Conservation (phyloP, 2,329 filamentous ascomycete genomes). For the Metarhizium humberi region DNA sequence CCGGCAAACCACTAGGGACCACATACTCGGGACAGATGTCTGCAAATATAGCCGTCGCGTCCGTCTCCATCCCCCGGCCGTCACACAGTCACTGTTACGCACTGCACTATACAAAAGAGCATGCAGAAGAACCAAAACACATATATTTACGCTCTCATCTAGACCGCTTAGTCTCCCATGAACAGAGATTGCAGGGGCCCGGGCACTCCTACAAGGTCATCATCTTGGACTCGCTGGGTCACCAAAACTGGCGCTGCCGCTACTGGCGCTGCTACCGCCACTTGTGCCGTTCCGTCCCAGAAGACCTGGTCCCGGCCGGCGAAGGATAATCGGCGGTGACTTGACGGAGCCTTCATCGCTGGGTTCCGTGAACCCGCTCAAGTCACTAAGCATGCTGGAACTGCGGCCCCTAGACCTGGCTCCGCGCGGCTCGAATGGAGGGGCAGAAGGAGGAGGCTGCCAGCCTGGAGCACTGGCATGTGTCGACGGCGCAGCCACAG, state of each 20-base stretch:
- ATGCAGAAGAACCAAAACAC: background rate
- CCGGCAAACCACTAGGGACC: too few species aligned
- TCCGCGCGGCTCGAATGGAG: conserved; percentile 24
- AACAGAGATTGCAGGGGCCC: background rate
- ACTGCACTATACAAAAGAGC: background rate
- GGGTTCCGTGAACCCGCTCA: conserved; percentile 58
- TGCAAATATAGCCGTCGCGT: too few species aligned
- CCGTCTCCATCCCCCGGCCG: too few species aligned
- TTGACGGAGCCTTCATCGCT: conserved; percentile 37
- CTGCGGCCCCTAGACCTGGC: conserved; percentile 46
- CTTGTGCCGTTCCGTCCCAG: conserved; percentile 14
- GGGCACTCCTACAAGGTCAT: background rate
- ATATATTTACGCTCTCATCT: conserved; percentile 3
- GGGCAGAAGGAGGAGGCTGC: conserved; percentile 28
- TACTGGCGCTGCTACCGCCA: conserved; percentile 32
- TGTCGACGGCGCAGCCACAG: conserved; percentile 19
- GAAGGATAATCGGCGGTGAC: conserved; percentile 11
- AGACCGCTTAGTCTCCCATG: conserved; percentile 1
- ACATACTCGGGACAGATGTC: too few species aligned
- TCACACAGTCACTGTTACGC: background rate
- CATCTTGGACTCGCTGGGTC: conserved; percentile 42
- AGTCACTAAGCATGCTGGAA: conserved; percentile 57
- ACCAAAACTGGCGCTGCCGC: conserved; percentile 38
- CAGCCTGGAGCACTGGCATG: conserved; percentile 23
- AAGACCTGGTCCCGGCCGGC: conserved; percentile 3